Base-by-base conservation (phyloP, 2,329 filamentous ascomycete genomes). In the Aciculosporium take region DNA sequence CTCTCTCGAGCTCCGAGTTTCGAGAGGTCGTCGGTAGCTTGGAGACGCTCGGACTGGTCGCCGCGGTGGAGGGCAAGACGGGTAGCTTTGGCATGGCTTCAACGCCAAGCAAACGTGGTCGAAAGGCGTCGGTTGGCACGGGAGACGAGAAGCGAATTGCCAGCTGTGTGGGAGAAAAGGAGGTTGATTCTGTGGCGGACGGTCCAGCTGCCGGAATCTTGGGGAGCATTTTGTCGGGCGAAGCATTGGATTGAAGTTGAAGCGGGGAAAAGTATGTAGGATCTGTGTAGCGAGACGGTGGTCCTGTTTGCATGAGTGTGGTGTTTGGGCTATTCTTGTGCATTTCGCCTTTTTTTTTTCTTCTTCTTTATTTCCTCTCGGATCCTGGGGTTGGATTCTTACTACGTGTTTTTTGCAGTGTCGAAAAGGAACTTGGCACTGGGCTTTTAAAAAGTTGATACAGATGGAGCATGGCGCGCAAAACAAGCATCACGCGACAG, bases 1-100 rank as follows among this genome's bases (percentile, higher is more conserved):
- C 89, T 1, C 73, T 98, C 2, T 91, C 86, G 2, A 82, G 76
- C 53, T 91, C 86, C 5, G 91, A 98, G 59, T 98, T 98, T 60
- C 78, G 87, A 44, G 91, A 98, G 60, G 88, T 98, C 5, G 71
- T 95, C 17, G 79, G 82, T 28, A 93, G 85, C 51, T 63, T 98
- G 40, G 91, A 98, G 65, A 91, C 88, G 0, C 65, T 94, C 36
- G 88, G 85, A 2, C 66, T 96, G 18, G 71, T 95, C 5, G 81
- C 58, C 61, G 80, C 63, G 54, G 84, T 64, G 56, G 85, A 72
- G 65, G 84, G 66, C 51, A 85, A 74, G 66, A 81, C 67, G 38
- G 83, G 76, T 35, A 84, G 72, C 48, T 79, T 83, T 54, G 62
- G 74, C 33, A 63, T 66, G 53, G 56, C 75, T 25, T 76, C 79